A percentile compares a stretch with the other conserved stretches of the same genome.
These are phyloP conservation scores for Magnusiomyces suaveolens DNA, from an alignment of 1,139 yeast species.

Conservation along the genomic window DNA sequence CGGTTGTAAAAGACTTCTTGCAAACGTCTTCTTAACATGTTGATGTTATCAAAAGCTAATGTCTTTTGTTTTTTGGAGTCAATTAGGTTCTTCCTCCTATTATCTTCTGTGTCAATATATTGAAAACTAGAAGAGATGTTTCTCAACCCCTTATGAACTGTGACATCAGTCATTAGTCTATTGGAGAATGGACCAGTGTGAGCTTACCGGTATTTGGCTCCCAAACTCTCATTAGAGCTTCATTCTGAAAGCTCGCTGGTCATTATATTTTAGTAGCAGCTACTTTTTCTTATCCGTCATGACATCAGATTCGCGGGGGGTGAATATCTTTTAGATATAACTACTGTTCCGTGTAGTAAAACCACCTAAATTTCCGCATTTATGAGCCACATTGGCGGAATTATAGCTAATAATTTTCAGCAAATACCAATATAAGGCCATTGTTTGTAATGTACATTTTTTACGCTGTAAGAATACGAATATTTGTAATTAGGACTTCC, in stretches of 20 bases:
- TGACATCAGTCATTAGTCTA: constrained; percentile 95
- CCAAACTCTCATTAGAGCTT: constrained; percentile 98
- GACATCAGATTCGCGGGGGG: constrained; percentile 92
- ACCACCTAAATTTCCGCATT: constrained; percentile 92
- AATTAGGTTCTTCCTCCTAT: constrained; percentile 94
- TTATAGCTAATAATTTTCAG: constrained; percentile 96
- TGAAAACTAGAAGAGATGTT: constrained; percentile 86
- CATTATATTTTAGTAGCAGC: constrained; percentile 98
- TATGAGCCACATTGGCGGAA: constrained; percentile 96
- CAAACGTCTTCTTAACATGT: constrained; percentile 87
- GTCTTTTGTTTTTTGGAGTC: constrained; percentile 98
- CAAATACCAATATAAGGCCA: constrained; percentile 89
- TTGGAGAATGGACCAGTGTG: constrained; percentile 96
- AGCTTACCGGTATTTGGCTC: constrained; percentile 95
- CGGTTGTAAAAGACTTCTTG: constrained; percentile 92
- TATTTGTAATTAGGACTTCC: constrained; percentile 95
- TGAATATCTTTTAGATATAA: constrained; percentile 95
- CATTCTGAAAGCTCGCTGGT: constrained; percentile 97
- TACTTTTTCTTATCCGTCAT: constrained; percentile 94
- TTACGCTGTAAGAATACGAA: constrained; percentile 93
- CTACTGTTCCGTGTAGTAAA: constrained; percentile 99
- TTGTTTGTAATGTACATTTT: constrained; percentile 95
- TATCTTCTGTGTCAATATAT: constrained; percentile 91
- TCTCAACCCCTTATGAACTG: constrained; percentile 92
- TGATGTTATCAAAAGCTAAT: constrained; percentile 91